Conservation (phyloP, 352 stramenopile species). For the Globisporangium iwayamae region DNA sequence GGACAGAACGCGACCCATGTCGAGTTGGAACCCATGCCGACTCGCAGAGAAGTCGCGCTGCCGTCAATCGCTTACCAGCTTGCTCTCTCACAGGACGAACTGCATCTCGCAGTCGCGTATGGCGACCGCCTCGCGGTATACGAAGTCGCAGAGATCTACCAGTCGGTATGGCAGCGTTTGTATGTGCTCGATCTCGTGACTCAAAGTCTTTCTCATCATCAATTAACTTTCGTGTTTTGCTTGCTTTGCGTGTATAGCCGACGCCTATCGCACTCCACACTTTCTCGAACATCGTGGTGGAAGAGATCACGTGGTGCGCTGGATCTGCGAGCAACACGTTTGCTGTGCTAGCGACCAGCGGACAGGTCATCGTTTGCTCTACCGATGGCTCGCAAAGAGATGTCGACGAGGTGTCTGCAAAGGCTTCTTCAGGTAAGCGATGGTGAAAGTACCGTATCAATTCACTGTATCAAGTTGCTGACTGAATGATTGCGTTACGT, state of each 20-base stretch:
- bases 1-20: conserved; percentile 45
- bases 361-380: conserved; percentile 35
- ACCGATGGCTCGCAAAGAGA: conserved; percentile 3
- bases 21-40: conserved; percentile 36
- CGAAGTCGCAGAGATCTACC: conserved; percentile 49
- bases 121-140: conserved; percentile 43
- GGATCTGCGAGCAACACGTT: conserved; percentile 23
- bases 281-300: conserved; percentile 30
- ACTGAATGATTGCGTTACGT: background rate
- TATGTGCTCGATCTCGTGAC: background rate
- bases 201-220: background rate
- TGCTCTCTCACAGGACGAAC: conserved; percentile 49
- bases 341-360: conserved; percentile 38
- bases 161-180: conserved; percentile 31
- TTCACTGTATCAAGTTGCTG: background rate
- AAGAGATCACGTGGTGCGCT: conserved; percentile 53
- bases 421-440: conserved; percentile 27
- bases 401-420: background rate
- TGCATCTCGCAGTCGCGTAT: conserved; percentile 48
- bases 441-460: background rate
- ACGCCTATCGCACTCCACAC: conserved; percentile 32
- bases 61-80: conserved; percentile 43
- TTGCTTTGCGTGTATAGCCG: conserved; percentile 19
- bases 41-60: conserved; percentile 33
- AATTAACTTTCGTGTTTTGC: background rate